These are phyloP conservation scores for Aquilaria yunnanensis DNA, from an alignment of 345 rosid genomes.

Conservation along the genomic window DNA sequence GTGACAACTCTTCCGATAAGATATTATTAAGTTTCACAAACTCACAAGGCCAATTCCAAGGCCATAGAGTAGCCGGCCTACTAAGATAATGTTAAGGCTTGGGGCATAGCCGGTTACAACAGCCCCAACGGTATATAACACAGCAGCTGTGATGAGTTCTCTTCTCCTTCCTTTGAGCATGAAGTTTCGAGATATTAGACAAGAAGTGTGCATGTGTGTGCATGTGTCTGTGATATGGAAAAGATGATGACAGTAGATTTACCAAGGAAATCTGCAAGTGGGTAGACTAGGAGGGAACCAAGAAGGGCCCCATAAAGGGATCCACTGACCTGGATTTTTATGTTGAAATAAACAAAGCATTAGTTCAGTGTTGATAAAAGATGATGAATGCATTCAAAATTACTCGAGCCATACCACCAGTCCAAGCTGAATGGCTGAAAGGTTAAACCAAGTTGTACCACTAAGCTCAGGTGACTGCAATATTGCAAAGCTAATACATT, in stretches of 20 bases:
- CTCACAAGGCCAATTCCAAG: conserved; percentile 90
- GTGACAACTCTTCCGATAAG: conserved; percentile 5
- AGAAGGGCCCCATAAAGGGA: conserved; percentile 95
- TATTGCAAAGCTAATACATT: conserved; percentile 16
- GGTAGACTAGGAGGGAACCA: conserved; percentile 81
- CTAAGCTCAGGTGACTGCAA: conserved; percentile 75
- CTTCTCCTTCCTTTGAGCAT: conserved; percentile 63
- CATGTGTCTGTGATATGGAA: conserved; percentile 3
- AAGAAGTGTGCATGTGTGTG: conserved; percentile 16
- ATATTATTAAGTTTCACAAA: conserved; percentile 10
- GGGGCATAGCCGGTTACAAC: conserved; percentile 58
- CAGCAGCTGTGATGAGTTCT: conserved; percentile 71
- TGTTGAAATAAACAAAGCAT: conserved; percentile 6
- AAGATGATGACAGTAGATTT: conserved; percentile 17
- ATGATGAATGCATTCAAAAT: conserved; percentile 11
- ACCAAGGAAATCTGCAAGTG: conserved; percentile 90
- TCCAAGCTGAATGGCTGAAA: conserved; percentile 86
- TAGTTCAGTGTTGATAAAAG: background rate
- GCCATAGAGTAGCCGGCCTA: conserved; percentile 83
- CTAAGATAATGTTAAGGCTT: conserved; percentile 59
- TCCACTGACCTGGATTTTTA: conserved; percentile 76
- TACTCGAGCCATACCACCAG: conserved; percentile 64
- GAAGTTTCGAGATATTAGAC: conserved; percentile 6
- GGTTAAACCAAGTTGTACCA: conserved; percentile 84
- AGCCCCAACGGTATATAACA: conserved; percentile 59